Percentiles rank a stretch among this genome's conserved stretches.
phyloP scores from a whole-genome alignment of 2,329 filamentous ascomycete genomes.

The Trichothecium sympodiale region DNA sequence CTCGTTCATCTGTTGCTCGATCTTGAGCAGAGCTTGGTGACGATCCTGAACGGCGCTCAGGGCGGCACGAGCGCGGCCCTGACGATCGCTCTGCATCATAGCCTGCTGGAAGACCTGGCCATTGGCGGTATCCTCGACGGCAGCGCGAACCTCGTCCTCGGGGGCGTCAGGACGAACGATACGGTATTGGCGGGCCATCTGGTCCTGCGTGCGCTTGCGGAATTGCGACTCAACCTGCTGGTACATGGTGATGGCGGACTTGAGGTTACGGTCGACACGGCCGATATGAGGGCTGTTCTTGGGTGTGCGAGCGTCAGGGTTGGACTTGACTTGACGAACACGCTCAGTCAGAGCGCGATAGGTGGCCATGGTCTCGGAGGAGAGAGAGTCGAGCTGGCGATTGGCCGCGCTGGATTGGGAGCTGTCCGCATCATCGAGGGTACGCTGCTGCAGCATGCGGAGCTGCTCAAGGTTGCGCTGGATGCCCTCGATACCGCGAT shows the following conservation, averaged over 20 bases:
- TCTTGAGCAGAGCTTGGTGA: slow-evolving; percentile 81
- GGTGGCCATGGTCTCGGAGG: slow-evolving; percentile 68
- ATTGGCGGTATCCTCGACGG: slow-evolving; percentile 60
- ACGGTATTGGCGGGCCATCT: slow-evolving; percentile 80
- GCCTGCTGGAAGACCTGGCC: slow-evolving; percentile 83
- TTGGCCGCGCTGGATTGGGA: slow-evolving; percentile 53
- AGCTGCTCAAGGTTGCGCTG: slow-evolving; percentile 63
- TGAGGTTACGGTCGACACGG: slow-evolving; percentile 67
- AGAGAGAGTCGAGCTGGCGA: slow-evolving; percentile 61
- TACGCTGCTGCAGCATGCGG: slow-evolving; percentile 56
- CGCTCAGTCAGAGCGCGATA: slow-evolving; percentile 73
- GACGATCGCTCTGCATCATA: slow-evolving; percentile 68
- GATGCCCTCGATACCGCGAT: slow-evolving; percentile 64
- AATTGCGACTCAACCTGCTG: slow-evolving; percentile 72
- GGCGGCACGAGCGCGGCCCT: slow-evolving; percentile 70
- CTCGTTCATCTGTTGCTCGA: slow-evolving; percentile 82
- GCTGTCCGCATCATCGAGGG: slow-evolving; percentile 65
- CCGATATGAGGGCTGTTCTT: slow-evolving; percentile 74
- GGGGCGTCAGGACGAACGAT: slow-evolving; percentile 78
- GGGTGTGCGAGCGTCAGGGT: slow-evolving; percentile 60
- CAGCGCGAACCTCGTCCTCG: slow-evolving; percentile 66
- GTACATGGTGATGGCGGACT: slow-evolving; percentile 71
- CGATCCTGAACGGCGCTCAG: slow-evolving; percentile 72
- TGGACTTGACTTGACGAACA: slow-evolving; percentile 73
- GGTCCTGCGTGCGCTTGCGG: slow-evolving; percentile 67